These are phyloP conservation scores for Amanita muscaria DNA, from an alignment of 768 basidiomycete genomes.

Conservation along the genomic window DNA sequence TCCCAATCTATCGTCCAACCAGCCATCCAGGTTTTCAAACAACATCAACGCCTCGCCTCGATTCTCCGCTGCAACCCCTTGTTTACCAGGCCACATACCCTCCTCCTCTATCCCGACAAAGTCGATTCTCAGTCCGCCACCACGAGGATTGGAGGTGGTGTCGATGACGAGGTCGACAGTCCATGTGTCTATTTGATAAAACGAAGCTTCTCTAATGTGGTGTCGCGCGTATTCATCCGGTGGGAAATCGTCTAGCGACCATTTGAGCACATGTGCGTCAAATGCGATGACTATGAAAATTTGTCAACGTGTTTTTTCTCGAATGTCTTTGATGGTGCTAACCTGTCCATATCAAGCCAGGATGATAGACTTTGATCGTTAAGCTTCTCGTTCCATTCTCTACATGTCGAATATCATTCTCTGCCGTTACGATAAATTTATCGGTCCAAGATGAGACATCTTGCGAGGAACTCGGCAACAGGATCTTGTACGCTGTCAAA, in stretches of 20 bases:
- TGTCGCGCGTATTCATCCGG: slow-evolving; percentile 71
- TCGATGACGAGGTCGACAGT: slow-evolving; percentile 64
- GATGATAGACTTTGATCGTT: slow-evolving; percentile 64
- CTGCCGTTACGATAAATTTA: slow-evolving; percentile 46
- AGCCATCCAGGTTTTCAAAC: slow-evolving; percentile 38
- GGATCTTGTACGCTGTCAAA: slow-evolving; percentile 75
- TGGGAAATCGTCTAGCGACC: slow-evolving; percentile 77
- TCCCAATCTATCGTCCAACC: slow-evolving; percentile 39
- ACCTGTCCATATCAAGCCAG: slow-evolving; percentile 84
- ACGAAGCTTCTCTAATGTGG: slow-evolving; percentile 87
- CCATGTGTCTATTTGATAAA: slow-evolving; percentile 71
- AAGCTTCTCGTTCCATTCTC: slow-evolving; percentile 58
- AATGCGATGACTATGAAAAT: slow-evolving; percentile 64
- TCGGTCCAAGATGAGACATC: slow-evolving; percentile 46
- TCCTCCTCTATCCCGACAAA: slow-evolving; percentile 79
- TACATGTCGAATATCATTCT: slow-evolving; percentile 47
- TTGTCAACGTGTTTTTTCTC: neutral
- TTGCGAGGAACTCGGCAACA: slow-evolving; percentile 39
- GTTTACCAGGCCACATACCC: slow-evolving; percentile 88
- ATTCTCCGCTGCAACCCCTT: slow-evolving; percentile 33
- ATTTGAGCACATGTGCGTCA: slow-evolving; percentile 79
- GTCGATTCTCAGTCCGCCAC: slow-evolving; percentile 24
- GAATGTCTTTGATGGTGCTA: slow-evolving; percentile 12
- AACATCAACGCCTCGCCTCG: slow-evolving; percentile 51
- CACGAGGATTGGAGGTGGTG: slow-evolving; percentile 39